Base-by-base conservation (phyloP, 2,329 filamentous ascomycete genomes). In the Xylogone sp. region DNA sequence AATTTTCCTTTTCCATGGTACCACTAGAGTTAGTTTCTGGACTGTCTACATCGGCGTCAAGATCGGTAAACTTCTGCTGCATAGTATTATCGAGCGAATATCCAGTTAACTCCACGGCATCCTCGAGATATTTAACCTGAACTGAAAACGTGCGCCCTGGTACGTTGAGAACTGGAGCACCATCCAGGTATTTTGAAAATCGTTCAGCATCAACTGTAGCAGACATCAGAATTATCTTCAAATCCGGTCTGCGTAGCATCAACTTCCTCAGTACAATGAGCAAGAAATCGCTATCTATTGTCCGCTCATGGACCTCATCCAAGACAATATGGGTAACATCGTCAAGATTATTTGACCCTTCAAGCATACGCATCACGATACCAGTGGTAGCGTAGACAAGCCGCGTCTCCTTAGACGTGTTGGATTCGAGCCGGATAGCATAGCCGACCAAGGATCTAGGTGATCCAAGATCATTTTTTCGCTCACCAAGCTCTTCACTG, bases 351-450 rank as follows among this genome's bases (percentile, higher is more conserved):
- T 90, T 88, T 0, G 90, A 88, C 8, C 87, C 86, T 68, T 99
- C 94, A 13, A 99, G 77, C 93, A 99, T 97, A 22, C 94, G 85
- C 77, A 99, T 89, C n/a, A 99, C 90, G 52, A 99, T 96, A 73
- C 94, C 83, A 5, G 83, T 87, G 2, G 87, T 97, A 49, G 94
- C 94, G 69, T 91, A 99, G 5, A 97, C 83, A 21, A 99, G 80
- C 48, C 90, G 80, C 2, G 92, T 97, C 60, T 90, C 85, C 24
- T 84, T 81, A 16, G 85, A 87, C 0, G 87, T 88, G 62, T 95
- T 96, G 46, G 90, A 88, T 68, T 99, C 94, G 19, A 99, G 75
- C 18, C 94, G 84, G 60, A 99, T 97, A 1, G 94, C 91, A 73
- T 96, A 99, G 43, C 94, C 94, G 20, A 99, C 86, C 2, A 99